phyloP scores from a whole-genome alignment of 2,329 filamentous ascomycete genomes.

The Rhynchosporium secalis region DNA sequence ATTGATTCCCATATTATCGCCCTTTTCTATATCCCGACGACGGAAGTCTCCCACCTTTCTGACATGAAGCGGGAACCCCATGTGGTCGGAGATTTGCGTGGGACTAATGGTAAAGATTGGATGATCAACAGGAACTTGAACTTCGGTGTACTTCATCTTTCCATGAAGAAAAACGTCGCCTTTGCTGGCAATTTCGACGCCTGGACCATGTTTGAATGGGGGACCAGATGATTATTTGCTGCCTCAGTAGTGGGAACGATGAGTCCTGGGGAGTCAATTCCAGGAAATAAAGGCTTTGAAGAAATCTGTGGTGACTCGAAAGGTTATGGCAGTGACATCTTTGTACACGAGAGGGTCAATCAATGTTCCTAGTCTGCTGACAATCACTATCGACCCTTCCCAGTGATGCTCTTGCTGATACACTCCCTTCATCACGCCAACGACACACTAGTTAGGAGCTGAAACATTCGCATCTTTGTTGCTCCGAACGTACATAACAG shows the following conservation, averaged over 20 bases:
- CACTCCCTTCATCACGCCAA: neutral
- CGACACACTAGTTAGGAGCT: neutral
- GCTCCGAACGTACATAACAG: neutral
- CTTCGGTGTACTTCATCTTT: neutral
- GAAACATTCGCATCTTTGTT: neutral
- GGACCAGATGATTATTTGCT: neutral
- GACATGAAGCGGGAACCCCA: constrained; percentile 13
- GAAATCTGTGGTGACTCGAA: neutral
- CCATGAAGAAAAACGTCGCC: neutral
- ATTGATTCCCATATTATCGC: neutral
- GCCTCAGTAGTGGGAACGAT: neutral
- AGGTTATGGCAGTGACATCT: neutral
- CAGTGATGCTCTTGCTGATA: neutral
- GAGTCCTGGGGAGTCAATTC: neutral
- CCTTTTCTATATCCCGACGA: neutral
- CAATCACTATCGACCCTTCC: neutral
- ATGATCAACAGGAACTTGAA: neutral
- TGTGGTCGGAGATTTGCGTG: constrained; percentile 8
- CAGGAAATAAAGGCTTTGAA: neutral
- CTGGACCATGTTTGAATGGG: neutral
- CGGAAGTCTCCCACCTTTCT: neutral
- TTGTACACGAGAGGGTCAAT: neutral
- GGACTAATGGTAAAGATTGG: constrained; percentile 2
- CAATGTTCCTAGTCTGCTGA: neutral
- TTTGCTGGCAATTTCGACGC: neutral